Evolutionary conservation across 2,329 filamentous ascomycete species (phyloP), one percentile per base, ranked within the genome.

Genomic region (Verticillium longisporum): DNA sequence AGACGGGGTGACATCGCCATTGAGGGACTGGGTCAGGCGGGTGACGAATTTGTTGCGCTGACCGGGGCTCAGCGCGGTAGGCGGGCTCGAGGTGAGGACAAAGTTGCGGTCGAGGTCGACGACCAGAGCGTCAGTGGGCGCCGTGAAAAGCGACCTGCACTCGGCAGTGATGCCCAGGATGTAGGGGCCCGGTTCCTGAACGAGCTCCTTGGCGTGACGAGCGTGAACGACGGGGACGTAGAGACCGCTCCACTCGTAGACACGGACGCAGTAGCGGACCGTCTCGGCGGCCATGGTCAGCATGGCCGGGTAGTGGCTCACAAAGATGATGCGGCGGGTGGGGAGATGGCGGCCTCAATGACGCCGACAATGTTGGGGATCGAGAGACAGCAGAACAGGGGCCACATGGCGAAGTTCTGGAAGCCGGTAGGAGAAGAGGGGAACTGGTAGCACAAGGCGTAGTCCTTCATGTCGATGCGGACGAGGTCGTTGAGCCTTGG

Each of bases 351-450:
- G 21, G 95, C 95, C 77, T 98, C 95, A 62, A 98, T 86, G 1
- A 99, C 92, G 64, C 95, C 95, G 34, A 99, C 93, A 66, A 99
- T 97, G 79, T 99, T 99, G 61, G 95, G 95, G 65, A 99, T 94
- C 0, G 95, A 98, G 67, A 99, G 77, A 73, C 95, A 99, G 69
- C 88, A 92, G 80, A 98, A 99, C 58, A 99, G 79, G 4, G 95
- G 95, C 95, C 95, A 99, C 92, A 98, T 97, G 77, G 93, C 87
- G 69, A 99, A 99, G 78, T 99, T 99, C 77, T 99, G 95, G 82
- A 98, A 99, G 21, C 94, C 95, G 1, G 93, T 98, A 1, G 95
- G 95, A 15, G 92, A 97, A 0, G 95, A 97, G 2, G 95, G 95
- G 76, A 99, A 99, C 74, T 99, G 95, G 75, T 99, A 99, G 84